Base-by-base conservation (phyloP, 352 stramenopile genomes). In the Pythium dissimile region DNA sequence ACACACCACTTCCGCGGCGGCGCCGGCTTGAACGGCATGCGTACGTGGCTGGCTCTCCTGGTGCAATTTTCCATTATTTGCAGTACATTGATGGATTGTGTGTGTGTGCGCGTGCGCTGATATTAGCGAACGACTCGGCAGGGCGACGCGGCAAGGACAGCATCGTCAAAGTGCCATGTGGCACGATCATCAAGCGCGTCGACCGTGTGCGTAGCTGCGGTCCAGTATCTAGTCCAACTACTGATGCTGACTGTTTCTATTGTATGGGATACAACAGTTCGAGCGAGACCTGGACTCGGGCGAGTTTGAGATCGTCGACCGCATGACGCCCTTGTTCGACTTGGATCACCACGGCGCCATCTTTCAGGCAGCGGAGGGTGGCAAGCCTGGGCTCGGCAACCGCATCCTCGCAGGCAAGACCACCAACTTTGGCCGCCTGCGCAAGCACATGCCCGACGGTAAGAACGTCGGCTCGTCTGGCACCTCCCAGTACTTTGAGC, bases 401-500 rank as follows among this genome's bases (percentile, higher is more conserved):
- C 82, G 84, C 35, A 94, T 95, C 26, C 68, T 95, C 27, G 77
- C 84, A 0, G 80, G 82, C 39, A 95, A 90, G 60, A 89, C 75
- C 5, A 95, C 84, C 13, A 89, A 68, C 23, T 94, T 88, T 61
- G 84, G 86, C 2, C 80, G 81, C 0, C 64, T 95, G 18, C 82
- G 82, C 63, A 92, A 94, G 64, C 69, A 86, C 66, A 95, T 95
- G 84, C 75, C 80, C 10, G 86, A 95, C 23, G 77, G 58, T 50
- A 94, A 94, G 50, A 75, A 61, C 13, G 68, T 68, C 0, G 98
- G 97, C 12, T 88, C 96, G 57, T 86, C 88, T 1, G 97, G 97
- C 9, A 86, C 88, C 5, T 89, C 94, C 50, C 76, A 97, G 65
- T 99, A 97, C 83, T 86, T 99, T 44, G 86, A 95, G 53, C 61